Evolutionary conservation across 768 basidiomycete genomes (phyloP), one percentile per base, ranked within the genome.

Genomic region (Filobasidium floriforme): DNA sequence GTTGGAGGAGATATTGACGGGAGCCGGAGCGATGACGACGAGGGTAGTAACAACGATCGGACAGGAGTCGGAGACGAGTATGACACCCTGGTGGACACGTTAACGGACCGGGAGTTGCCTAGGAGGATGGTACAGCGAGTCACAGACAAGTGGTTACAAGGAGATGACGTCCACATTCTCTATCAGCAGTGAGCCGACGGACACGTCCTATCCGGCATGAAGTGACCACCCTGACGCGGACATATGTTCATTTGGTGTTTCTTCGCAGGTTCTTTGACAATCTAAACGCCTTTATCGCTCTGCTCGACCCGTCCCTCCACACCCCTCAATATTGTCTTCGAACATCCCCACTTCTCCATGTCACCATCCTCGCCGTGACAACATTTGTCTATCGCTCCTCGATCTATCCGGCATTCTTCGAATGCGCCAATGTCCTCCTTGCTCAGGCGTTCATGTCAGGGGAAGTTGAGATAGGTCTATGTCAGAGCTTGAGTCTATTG

Each of bases 241-340:
- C 6, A 4, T 6, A 18, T 59, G n/a, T 22, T 15, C 15, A 5
- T 49, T 9, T 37, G 3, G 4, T 9, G 32, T 4, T 4, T 37
- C 32, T 24, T 32, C 24, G 52, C 54, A 69, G 70, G 41, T 69
- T 69, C 41, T 65, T 66, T 59, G 62, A 64, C 9, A 63, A 63
- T 5, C 65, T 72, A 44, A 70, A 70, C 59, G 46, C 66, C 32
- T 68, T 69, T 43, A 68, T 70, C 63, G 69, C 68, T 52, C 40
- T 72, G 26, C 66, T 70, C 60, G 71, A 72, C 46, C 64, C 63
- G n/a, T 59, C 54, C 1, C 63, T 72, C 0, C 71, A 72, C 62
- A 69, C 69, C 1, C 67, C 68, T 0, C 22, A 32, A 19, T 72
- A 67, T 59, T 59, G 59, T 22, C 60, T 61, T 19, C 46, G 41